A percentile compares a stretch with the other conserved stretches of the same genome.
These are phyloP conservation scores for Rubus idaeus DNA, from an alignment of 306 rosid genomes.

Conservation along the genomic window DNA sequence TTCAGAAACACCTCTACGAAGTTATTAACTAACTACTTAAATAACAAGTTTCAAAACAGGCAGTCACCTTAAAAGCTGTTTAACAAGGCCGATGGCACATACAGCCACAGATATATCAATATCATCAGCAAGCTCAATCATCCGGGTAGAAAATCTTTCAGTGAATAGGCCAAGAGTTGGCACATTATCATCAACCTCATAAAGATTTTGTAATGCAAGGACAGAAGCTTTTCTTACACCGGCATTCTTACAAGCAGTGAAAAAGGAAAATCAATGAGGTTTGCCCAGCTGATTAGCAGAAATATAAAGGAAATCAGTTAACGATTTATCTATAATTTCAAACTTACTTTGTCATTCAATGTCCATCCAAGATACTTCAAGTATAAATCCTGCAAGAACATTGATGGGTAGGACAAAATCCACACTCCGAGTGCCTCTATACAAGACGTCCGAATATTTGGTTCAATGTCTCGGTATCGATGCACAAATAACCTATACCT, in stretches of 20 bases:
- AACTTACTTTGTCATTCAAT: slow-evolving; percentile 84
- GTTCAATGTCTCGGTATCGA: slow-evolving; percentile 93
- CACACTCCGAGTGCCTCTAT: slow-evolving; percentile 89
- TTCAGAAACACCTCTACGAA: slow-evolving; percentile 19
- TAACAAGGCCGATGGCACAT: slow-evolving; percentile 91
- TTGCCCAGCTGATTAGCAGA: slow-evolving; percentile 18
- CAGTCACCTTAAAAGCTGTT: slow-evolving; percentile 77
- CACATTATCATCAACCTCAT: slow-evolving; percentile 86
- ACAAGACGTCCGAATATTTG: slow-evolving; percentile 85
- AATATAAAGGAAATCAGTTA: slow-evolving; percentile 15
- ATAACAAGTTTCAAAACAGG: slow-evolving; percentile 7
- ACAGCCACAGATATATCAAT: slow-evolving; percentile 89
- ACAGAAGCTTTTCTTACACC: slow-evolving; percentile 90
- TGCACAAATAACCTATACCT: slow-evolving; percentile 91
- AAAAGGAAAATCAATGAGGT: slow-evolving; percentile 22
- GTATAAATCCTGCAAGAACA: slow-evolving; percentile 93
- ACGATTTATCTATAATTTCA: slow-evolving; percentile 21
- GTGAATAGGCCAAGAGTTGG: slow-evolving; percentile 89
- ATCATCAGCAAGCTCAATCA: slow-evolving; percentile 98
- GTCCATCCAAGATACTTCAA: slow-evolving; percentile 98
- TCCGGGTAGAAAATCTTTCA: slow-evolving; percentile 88
- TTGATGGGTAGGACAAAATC: slow-evolving; percentile 91
- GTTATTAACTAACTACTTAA: background rate
- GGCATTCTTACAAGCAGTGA: slow-evolving; percentile 57
- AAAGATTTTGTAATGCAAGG: slow-evolving; percentile 84